Conservation (phyloP, 164 flowering plant genomes). For the Nymphaea thermarum region DNA sequence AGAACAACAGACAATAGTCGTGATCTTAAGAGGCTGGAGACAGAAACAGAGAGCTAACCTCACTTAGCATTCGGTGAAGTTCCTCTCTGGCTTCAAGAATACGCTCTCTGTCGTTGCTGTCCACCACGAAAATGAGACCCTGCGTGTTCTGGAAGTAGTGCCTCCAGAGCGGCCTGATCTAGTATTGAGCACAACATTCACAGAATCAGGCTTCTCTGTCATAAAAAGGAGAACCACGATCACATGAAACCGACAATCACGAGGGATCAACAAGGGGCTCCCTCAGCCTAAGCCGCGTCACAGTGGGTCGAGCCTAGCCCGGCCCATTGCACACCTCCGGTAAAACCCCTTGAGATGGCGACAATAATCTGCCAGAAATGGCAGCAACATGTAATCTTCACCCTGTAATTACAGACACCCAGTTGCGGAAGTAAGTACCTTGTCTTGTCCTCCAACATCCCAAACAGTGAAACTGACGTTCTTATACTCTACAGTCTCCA, state of each 20-base stretch:
- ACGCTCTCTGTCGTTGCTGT: conserved; percentile 41
- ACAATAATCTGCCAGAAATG: too few species aligned
- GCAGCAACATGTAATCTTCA: not conserved
- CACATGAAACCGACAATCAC: too few species aligned
- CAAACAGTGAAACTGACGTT: conserved; percentile 40
- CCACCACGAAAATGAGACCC: conserved; percentile 45
- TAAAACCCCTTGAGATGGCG: too few species aligned
- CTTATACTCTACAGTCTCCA: conserved; percentile 43
- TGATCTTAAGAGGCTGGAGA: not conserved
- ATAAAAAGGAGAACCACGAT: too few species aligned
- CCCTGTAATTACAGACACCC: not conserved
- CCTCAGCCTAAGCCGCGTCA: too few species aligned
- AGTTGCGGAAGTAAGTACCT: conserved; percentile 15
- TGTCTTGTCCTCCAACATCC: conserved; percentile 55
- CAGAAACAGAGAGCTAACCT: conserved; percentile 20
- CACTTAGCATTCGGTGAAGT: conserved; percentile 31
- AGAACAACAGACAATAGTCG: not conserved
- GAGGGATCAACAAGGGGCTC: too few species aligned
- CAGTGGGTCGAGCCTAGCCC: too few species aligned
- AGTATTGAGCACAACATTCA: too few species aligned
- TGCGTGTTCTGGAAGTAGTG: conserved; percentile 41
- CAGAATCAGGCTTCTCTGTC: too few species aligned
- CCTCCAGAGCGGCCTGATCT: conserved; percentile 35
- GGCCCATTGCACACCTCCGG: too few species aligned
- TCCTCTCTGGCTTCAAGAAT: conserved; percentile 35